Percentiles rank a stretch among this genome's conserved stretches.
phyloP scores from a whole-genome alignment of 1,139 yeast species.

The Yamadazyma triangularis region DNA sequence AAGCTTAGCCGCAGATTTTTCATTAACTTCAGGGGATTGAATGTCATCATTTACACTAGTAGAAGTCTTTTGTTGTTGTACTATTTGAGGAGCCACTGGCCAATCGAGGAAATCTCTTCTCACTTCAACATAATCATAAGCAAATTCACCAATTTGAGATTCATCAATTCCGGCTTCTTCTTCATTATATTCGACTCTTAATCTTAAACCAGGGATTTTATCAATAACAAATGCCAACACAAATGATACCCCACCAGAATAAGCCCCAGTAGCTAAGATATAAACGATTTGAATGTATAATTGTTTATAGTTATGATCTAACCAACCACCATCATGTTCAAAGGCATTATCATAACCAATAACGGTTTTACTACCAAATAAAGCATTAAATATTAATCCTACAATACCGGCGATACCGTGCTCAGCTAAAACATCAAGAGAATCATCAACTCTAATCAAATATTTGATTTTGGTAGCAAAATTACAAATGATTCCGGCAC shows the following conservation, averaged over 20 bases:
- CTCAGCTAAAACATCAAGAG: slow-evolving; percentile 93
- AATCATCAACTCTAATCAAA: slow-evolving; percentile 78
- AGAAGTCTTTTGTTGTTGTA: not conserved
- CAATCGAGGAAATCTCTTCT: slow-evolving; percentile 86
- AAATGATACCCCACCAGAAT: slow-evolving; percentile 74
- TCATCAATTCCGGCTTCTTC: slow-evolving; percentile 92
- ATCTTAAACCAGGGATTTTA: slow-evolving; percentile 75
- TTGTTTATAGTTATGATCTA: slow-evolving; percentile 86
- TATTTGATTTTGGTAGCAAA: slow-evolving; percentile 86
- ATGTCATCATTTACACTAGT: no score
- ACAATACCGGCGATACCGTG: slow-evolving; percentile 96
- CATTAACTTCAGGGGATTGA: no score
- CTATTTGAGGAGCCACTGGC: slow-evolving; percentile 17
- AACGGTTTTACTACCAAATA: slow-evolving; percentile 84
- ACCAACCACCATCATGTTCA: slow-evolving; percentile 87
- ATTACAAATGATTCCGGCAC: slow-evolving; percentile 82
- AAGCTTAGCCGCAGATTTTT: no score
- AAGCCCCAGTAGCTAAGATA: slow-evolving; percentile 69
- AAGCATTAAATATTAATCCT: slow-evolving; percentile 81
- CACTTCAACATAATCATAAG: slow-evolving; percentile 95
- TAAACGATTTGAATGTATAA: slow-evolving; percentile 87
- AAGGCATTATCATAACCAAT: slow-evolving; percentile 85
- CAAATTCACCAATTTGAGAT: slow-evolving; percentile 97
- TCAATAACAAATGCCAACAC: slow-evolving; percentile 70
- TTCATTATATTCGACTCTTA: slow-evolving; percentile 78